Evolutionary conservation across 2,329 filamentous ascomycete genomes (phyloP), one percentile per base, ranked within the genome.

Genomic region (Ophiostoma quercus): DNA sequence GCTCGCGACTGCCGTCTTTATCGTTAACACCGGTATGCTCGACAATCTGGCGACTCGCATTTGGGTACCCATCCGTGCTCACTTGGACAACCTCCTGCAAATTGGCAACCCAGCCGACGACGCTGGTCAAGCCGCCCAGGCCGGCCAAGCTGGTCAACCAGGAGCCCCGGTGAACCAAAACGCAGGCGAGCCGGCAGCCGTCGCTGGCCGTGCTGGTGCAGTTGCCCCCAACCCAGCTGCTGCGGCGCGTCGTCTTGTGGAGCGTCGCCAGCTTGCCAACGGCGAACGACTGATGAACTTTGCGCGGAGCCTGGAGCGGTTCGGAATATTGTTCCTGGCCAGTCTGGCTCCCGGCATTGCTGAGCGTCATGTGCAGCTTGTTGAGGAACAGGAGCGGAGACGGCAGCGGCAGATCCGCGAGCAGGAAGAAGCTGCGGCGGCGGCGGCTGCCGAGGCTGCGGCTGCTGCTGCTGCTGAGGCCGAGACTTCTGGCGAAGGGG

Each of bases 301-400:
- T 70, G 77, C 84, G 5, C 81, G 87, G 70, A 80, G 85, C 12
- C 74, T 86, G 7, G 87, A 90, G 77, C 83, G 88, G 72, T 84
- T 87, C 22, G 81, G 85, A 0, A 81, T 90, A 19, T 79, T 90
- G 32, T 90, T 90, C 74, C 79, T 90, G 29, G 88, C 88, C 25
- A 90, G 88, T 75, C 83, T 90, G 71, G 86, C 87, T 1, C 88
- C 88, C 0, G 88, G 88, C 11, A 83, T 90, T 32, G 87, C 87
- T 0, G 88, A 90, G 77, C 80, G 87, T 67, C 88, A 90, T 72
- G 89, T 90, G 71, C 84, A 84, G 32, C 82, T 85, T 63, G 76
- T 87, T 2, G 85, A 87, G 74, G 84, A 82, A 3, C 82, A 85
- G 69, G 83, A 81, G 54, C 79, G 82, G 67, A 80, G 77, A 32